Conservation (phyloP, 495 filamentous ascomycete species). For the Penicillium mononematosum region DNA sequence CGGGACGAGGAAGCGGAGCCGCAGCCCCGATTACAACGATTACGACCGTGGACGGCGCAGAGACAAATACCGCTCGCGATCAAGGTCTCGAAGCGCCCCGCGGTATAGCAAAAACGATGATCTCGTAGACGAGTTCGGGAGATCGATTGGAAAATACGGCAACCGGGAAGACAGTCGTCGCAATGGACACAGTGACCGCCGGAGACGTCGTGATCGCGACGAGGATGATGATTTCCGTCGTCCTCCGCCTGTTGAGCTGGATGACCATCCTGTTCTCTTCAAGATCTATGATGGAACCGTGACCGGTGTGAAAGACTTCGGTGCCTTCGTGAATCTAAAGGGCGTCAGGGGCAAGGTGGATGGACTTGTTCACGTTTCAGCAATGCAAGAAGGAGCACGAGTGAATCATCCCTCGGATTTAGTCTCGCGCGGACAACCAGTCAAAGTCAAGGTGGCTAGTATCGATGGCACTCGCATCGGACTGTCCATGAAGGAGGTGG, state of each 20-base stretch:
- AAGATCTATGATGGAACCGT: conserved; percentile 90
- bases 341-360: conserved; percentile 86
- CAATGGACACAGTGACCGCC: conserved; percentile 42
- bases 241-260: conserved; percentile 73
- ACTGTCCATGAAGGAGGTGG: conserved; percentile 95
- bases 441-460: conserved; percentile 91
- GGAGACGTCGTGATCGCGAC: conserved; percentile 39
- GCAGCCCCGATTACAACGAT: conserved; percentile 67
- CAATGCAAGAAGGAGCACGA: conserved; percentile 81
- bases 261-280: conserved; percentile 76
- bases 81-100: conserved; percentile 52
- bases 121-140: conserved; percentile 63
- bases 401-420: conserved; percentile 92
- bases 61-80: conserved; percentile 55
- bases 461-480: conserved; percentile 78
- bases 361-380: conserved; percentile 93
- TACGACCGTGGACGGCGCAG: conserved; percentile 52
- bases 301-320: conserved; percentile 92
- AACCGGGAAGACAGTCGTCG: conserved; percentile 44
- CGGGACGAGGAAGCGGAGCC: conserved; percentile 63
- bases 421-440: conserved; percentile 72
- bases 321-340: conserved; percentile 89
- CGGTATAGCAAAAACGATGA: conserved; percentile 51
- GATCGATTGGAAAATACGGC: conserved; percentile 41
- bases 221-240: conserved; percentile 67